These are phyloP conservation scores for Angophora floribunda DNA, from an alignment of 345 rosid species.

Conservation along the genomic window DNA sequence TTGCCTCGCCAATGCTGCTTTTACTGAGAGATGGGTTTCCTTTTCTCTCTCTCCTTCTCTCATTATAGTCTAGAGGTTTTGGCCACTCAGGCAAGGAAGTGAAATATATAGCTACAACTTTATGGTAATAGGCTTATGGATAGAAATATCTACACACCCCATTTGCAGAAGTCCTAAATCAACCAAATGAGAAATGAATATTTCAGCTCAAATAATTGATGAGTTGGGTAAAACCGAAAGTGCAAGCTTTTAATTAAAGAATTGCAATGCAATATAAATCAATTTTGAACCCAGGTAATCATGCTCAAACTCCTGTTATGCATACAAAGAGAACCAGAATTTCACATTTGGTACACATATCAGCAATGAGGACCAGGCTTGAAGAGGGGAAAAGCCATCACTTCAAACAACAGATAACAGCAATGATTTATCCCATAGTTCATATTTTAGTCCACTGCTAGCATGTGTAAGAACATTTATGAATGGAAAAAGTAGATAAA, in stretches of 20 bases:
- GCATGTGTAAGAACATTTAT: neutral
- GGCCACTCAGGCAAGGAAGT: neutral
- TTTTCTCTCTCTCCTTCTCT: no score
- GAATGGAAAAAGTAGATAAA: neutral
- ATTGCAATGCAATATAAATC: neutral
- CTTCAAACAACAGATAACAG: accelerated
- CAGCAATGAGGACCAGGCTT: neutral
- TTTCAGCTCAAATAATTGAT: neutral
- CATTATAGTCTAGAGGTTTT: no score
- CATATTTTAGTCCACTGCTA: neutral
- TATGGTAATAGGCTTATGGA: neutral
- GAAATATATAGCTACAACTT: neutral
- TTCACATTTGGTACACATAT: neutral
- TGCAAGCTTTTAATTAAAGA: neutral
- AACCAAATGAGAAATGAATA: neutral
- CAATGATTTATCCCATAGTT: neutral
- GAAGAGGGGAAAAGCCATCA: neutral
- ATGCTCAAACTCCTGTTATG: neutral
- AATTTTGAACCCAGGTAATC: neutral
- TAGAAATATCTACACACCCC: neutral
- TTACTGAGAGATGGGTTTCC: no score
- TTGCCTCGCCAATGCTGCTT: no score
- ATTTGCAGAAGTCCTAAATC: neutral
- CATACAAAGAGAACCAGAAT: neutral
- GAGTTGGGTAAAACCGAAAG: neutral